A percentile compares a stretch with the other conserved stretches of the same genome.
Conservation (phyloP, 306 rosid genomes). For the Argentina anserina region DNA sequence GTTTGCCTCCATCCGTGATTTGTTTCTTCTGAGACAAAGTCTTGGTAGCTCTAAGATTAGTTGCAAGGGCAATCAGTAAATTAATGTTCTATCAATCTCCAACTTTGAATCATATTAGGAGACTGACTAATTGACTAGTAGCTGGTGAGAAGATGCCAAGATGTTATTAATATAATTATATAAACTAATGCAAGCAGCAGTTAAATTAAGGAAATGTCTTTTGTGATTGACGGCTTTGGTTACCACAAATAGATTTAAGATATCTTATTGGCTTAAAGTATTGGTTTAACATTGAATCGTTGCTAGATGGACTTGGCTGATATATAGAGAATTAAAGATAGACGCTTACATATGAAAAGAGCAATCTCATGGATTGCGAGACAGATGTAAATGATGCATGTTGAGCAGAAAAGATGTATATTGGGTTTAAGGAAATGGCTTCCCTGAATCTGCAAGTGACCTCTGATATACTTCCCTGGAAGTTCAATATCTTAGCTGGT, state of each 20-base stretch:
- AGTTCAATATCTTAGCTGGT: not conserved
- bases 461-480: not conserved
- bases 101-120: not conserved
- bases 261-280: too few species aligned
- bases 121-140: not conserved
- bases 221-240: too few species aligned
- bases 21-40: not conserved
- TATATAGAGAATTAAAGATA: too few species aligned
- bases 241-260: not conserved
- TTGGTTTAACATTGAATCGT: too few species aligned
- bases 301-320: too few species aligned
- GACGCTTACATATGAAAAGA: not conserved
- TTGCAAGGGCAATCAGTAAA: not conserved
- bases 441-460: not conserved
- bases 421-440: too few species aligned
- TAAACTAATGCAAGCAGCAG: too few species aligned
- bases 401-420: too few species aligned
- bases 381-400: not conserved
- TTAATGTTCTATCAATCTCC: too few species aligned
- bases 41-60: not conserved
- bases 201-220: too few species aligned
- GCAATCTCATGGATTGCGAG: not conserved
- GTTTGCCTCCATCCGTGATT: not conserved
- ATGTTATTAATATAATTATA: not conserved
- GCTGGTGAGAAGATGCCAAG: not conserved